These are phyloP conservation scores for Tubosaeta sp. DNA, from an alignment of 768 basidiomycete genomes.

Conservation along the genomic window DNA sequence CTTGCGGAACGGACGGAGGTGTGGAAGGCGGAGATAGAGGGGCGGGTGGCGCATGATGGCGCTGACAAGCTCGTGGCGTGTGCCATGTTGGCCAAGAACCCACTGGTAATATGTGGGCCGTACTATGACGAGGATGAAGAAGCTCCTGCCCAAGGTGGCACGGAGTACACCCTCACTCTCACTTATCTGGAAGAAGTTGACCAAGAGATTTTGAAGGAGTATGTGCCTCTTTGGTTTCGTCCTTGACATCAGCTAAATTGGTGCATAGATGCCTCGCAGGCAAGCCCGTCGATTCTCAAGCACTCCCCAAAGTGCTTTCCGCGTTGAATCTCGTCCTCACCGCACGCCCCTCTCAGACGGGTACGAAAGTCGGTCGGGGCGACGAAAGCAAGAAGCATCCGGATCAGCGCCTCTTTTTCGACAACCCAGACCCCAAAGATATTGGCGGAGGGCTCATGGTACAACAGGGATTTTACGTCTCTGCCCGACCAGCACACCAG, in stretches of 20 bases:
- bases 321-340: slow-evolving; percentile 47
- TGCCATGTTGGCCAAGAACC: slow-evolving; percentile 33
- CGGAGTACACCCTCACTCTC: slow-evolving; percentile 38
- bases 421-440: slow-evolving; percentile 25
- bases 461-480: slow-evolving; percentile 48
- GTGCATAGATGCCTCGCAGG: slow-evolving; percentile 54
- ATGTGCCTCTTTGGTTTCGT: slow-evolving; percentile 15
- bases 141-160: slow-evolving; percentile 21
- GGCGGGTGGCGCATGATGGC: slow-evolving; percentile 43
- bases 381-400: slow-evolving; percentile 25
- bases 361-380: slow-evolving; percentile 47
- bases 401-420: slow-evolving; percentile 40
- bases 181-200: slow-evolving; percentile 39
- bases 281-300: slow-evolving; percentile 48
- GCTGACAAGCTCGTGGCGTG: slow-evolving; percentile 41
- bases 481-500: slow-evolving; percentile 38
- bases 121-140: slow-evolving; percentile 38
- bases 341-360: slow-evolving; percentile 37
- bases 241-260: slow-evolving; percentile 12
- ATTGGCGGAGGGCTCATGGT: slow-evolving; percentile 52
- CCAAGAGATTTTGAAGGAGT: slow-evolving; percentile 2
- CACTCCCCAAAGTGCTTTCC: slow-evolving; percentile 47
- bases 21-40: slow-evolving; percentile 37
- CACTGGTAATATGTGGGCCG: slow-evolving; percentile 34
- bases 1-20: slow-evolving; percentile 39